Evolutionary conservation across 2,329 filamentous ascomycete genomes (phyloP).

Genomic region (Macrophomina pseudophaseolina): DNA sequence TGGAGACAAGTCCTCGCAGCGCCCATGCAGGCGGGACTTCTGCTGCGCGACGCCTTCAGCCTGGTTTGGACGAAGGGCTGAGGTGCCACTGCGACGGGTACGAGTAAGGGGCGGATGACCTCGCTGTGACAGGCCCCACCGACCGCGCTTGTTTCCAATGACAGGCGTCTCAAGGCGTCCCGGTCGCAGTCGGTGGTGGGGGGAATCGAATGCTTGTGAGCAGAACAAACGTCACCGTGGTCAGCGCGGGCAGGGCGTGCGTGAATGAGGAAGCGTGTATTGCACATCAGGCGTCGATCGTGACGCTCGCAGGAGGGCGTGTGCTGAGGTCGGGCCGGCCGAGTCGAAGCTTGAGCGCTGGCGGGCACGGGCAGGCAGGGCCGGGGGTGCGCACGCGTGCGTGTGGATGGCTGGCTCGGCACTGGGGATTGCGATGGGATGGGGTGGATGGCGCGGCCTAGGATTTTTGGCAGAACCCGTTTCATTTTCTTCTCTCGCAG

Average conservation of each 20-base stretch:
- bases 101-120: neutral
- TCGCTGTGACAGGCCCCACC: neutral
- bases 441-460: neutral
- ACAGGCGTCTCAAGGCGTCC: conserved; percentile 18
- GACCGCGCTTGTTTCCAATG: conserved; percentile 1
- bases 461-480: neutral
- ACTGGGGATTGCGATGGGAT: neutral
- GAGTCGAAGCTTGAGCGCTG: conserved; percentile 5
- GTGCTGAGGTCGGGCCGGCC: conserved; percentile 16
- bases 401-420: neutral
- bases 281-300: conserved; percentile 21
- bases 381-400: neutral
- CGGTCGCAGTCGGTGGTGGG: neutral
- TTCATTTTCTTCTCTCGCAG: conserved; percentile 12
- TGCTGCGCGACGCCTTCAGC: neutral
- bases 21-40: neutral
- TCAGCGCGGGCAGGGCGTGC: conserved; percentile 9
- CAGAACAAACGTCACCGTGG: conserved; percentile 9
- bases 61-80: neutral
- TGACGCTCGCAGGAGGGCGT: neutral
- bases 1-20: conserved; percentile 9
- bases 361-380: neutral
- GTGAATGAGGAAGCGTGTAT: conserved; percentile 21
- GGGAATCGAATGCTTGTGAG: neutral
- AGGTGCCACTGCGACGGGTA: neutral